Evolutionary conservation across 176 grass and related monocot species (phyloP), one percentile per base, ranked within the genome.

Genomic region (Stipa capillata): DNA sequence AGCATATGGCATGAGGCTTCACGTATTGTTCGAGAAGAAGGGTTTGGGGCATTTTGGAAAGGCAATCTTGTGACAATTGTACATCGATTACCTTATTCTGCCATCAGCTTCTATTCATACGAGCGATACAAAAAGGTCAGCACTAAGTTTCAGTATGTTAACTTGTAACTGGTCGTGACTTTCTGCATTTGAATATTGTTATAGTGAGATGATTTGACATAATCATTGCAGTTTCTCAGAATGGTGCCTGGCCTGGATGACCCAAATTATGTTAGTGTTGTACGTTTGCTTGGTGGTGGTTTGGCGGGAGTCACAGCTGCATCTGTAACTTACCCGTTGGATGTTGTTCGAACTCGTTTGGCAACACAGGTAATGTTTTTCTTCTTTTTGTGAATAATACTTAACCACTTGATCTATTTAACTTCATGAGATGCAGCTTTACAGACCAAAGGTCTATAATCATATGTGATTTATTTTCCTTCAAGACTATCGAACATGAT

Each of bases 31-130:
- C 88, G 47, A 33, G 92, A 97, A 84, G 95, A 97, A 90, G 95
- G 95, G 8, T 85, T 97, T 56, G 71, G 74, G 74, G 95, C 92
- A 60, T 94, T 97, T 83, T 97, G 95, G 95, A 97, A 94, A 68
- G 95, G 89, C 8, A 97, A 97, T 66, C 80, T 97, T 42, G 92
- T 94, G 56, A 97, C 95, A 16, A 92, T 97, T 79, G 87, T 87
- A 14, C 95, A 97, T 52, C 87, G 95, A 12, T 81, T 94, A 65
- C 95, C 95, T 82, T 97, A 97, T 79, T 97, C 92, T 18, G 93
- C 95, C 41, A 92, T 97, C 60, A 92, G 85, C 50, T 97, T 97
- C 77, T 97, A 92, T 56, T 86, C 95, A 4, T 97, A 94, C 0
- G 95, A 97, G 53, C 79, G 87, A n/a, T 97, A 94, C 87, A 97